A percentile compares a stretch with the other conserved stretches of the same genome.
Evolutionary conservation across 345 rosid genomes (phyloP).

Genomic region (Iberis pinnata): DNA sequence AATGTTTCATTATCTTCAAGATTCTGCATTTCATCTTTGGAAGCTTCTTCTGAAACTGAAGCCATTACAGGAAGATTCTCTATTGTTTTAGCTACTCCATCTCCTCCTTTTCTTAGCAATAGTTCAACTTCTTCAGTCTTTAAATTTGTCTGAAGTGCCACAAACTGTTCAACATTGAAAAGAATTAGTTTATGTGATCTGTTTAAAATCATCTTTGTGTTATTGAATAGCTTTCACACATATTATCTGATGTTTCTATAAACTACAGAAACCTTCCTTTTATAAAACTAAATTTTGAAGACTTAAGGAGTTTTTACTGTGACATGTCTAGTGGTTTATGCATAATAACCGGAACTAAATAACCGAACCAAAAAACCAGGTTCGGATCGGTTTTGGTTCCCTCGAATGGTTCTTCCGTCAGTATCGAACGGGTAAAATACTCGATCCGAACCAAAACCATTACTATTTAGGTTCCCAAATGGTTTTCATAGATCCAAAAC

Average conservation of each 20-base stretch:
- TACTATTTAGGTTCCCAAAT: too few species aligned
- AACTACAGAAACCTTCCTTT: constrained; percentile 1
- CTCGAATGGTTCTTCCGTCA: too few species aligned
- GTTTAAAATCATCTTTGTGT: too few species aligned
- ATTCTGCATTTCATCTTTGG: constrained; percentile 40
- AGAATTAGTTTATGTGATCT: constrained; percentile 12
- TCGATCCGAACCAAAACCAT: too few species aligned
- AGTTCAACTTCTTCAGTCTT: constrained; percentile 72
- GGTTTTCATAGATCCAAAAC: too few species aligned
- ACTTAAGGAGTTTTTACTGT: neutral
- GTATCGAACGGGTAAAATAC: too few species aligned
- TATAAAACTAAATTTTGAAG: neutral
- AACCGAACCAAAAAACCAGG: too few species aligned
- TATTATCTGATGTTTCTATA: neutral
- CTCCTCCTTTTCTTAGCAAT: constrained; percentile 38
- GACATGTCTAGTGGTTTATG: constrained; percentile 18
- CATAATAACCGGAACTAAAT: too few species aligned
- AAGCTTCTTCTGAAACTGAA: constrained; percentile 23
- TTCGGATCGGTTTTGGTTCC: too few species aligned
- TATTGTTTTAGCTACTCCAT: constrained; percentile 14
- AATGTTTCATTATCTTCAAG: constrained; percentile 46
- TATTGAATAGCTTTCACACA: neutral
- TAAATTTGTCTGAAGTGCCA: constrained; percentile 58
- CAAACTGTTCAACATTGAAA: constrained; percentile 39
- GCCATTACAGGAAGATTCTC: constrained; percentile 18